phyloP scores from a whole-genome alignment of 345 rosid genomes.

The Eucalyptus erythrocorys region DNA sequence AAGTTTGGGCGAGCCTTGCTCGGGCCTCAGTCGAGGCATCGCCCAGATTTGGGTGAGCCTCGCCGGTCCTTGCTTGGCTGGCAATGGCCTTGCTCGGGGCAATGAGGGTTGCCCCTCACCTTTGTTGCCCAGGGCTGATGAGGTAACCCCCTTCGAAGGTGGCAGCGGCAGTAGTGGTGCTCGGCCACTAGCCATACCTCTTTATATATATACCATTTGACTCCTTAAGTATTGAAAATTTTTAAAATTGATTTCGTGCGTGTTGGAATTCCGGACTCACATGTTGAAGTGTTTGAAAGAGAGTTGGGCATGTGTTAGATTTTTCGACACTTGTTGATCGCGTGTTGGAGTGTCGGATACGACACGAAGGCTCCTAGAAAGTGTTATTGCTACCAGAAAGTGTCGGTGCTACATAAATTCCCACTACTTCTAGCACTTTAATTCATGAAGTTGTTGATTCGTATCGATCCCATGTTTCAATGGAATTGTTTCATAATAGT shows the following conservation, averaged over 20 bases:
- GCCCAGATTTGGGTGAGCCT: accelerated
- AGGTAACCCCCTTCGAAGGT: no score
- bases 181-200: no score
- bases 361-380: accelerated
- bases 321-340: no score
- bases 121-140: accelerated
- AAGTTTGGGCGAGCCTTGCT: no score
- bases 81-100: accelerated
- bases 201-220: no score
- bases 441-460: neutral
- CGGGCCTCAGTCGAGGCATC: no score
- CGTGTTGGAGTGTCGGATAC: accelerated
- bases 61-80: accelerated
- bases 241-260: accelerated
- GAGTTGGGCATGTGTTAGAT: accelerated
- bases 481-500: neutral
- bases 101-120: no score
- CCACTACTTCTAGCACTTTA: neutral
- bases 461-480: neutral
- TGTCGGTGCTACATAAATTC: accelerated
- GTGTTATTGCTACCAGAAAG: no score
- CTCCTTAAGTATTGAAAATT: no score
- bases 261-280: no score
- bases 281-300: accelerated
- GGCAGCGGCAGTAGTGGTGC: accelerated